Conservation (phyloP, 2,329 filamentous ascomycete species). For the Neoascochyta sp. region DNA sequence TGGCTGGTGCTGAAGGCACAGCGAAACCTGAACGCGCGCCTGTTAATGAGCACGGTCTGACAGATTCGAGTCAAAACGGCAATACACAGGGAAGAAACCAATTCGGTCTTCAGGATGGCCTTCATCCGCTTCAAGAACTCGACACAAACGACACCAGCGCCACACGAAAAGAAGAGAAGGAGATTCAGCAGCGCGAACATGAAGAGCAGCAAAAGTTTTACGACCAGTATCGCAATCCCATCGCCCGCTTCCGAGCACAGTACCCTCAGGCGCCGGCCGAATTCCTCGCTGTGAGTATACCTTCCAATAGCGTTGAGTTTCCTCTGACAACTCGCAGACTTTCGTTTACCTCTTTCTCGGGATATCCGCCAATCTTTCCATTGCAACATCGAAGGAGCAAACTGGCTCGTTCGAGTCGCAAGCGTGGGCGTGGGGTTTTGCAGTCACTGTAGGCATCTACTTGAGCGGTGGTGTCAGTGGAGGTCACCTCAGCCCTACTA, state of each 20-base stretch:
- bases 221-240: slow-evolving; percentile 50
- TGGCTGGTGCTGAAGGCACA: slow-evolving; percentile 9
- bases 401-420: slow-evolving; percentile 29
- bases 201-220: slow-evolving; percentile 45
- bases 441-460: slow-evolving; percentile 51
- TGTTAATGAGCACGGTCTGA: slow-evolving; percentile 21
- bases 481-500: slow-evolving; percentile 48
- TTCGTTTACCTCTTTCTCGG: slow-evolving; percentile 42
- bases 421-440: slow-evolving; percentile 51
- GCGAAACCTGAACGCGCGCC: slow-evolving; percentile 13
- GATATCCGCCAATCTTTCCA: slow-evolving; percentile 49
- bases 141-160: slow-evolving; percentile 24
- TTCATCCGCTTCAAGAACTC: slow-evolving; percentile 37
- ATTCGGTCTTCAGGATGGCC: slow-evolving; percentile 46
- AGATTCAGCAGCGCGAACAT: slow-evolving; percentile 41
- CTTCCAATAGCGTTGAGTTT: not conserved
- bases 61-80: slow-evolving; percentile 10
- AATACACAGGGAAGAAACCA: slow-evolving; percentile 11
- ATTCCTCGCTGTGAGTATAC: slow-evolving; percentile 44
- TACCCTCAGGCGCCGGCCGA: slow-evolving; percentile 55
- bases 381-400: slow-evolving; percentile 47
- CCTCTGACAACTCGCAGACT: slow-evolving; percentile 24
- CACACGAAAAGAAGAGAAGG: slow-evolving; percentile 36
- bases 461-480: slow-evolving; percentile 47
- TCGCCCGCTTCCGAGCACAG: slow-evolving; percentile 51